Evolutionary conservation across 2,329 filamentous ascomycete genomes (phyloP).

Genomic region (Nemania diffusa): DNA sequence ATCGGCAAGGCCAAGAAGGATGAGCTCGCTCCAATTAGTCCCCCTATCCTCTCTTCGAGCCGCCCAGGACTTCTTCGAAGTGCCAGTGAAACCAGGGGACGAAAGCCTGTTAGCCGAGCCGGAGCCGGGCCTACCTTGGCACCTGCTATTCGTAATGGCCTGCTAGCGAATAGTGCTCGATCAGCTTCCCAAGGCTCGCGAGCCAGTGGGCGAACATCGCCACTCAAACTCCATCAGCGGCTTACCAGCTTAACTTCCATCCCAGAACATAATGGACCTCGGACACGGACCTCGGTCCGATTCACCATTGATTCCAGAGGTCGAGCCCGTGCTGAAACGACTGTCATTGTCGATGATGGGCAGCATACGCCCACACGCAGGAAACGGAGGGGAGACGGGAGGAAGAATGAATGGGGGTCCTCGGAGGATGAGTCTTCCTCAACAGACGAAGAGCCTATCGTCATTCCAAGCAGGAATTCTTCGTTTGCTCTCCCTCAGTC

Average conservation of each 20-base stretch:
- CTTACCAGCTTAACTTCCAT: conserved; percentile 67
- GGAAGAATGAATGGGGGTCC: conserved; percentile 55
- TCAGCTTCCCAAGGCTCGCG: conserved; percentile 52
- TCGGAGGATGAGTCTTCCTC: conserved; percentile 66
- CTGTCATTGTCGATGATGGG: conserved; percentile 52
- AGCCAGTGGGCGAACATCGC: conserved; percentile 61
- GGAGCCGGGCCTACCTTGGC: conserved; percentile 59
- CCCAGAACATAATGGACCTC: conserved; percentile 61
- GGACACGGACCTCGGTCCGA: conserved; percentile 66
- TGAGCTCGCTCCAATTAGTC: conserved; percentile 57
- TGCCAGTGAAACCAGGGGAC: conserved; percentile 64
- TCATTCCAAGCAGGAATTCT: conserved; percentile 69
- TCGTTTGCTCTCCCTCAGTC: conserved; percentile 69
- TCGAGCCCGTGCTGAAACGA: conserved; percentile 66
- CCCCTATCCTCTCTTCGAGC: conserved; percentile 61
- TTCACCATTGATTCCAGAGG: conserved; percentile 73
- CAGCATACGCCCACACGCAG: conserved; percentile 40
- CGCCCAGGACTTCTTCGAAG: conserved; percentile 64
- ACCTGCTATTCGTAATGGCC: conserved; percentile 55
- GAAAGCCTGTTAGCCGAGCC: conserved; percentile 54
- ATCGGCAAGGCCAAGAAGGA: conserved; percentile 54
- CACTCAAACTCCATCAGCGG: conserved; percentile 63
- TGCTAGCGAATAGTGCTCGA: conserved; percentile 44
- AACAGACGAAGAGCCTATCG: conserved; percentile 71
- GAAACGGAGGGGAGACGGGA: conserved; percentile 38